These are phyloP conservation scores for Aureobasidium uvarum DNA, from an alignment of 2,329 filamentous ascomycete species.

Conservation along the genomic window DNA sequence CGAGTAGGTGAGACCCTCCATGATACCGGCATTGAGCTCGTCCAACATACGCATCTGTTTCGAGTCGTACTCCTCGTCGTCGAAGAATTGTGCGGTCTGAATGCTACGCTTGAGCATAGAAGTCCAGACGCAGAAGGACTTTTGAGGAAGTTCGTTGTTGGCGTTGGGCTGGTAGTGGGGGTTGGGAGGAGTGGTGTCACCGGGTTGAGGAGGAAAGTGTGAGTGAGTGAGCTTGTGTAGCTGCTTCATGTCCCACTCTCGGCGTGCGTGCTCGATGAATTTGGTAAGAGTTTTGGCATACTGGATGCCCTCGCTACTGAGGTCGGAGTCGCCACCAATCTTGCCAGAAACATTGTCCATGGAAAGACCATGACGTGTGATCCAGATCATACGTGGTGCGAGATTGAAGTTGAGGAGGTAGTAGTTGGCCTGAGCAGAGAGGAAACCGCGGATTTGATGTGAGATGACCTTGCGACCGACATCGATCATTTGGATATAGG, in stretches of 20 bases:
- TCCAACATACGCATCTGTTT: constrained; percentile 99
- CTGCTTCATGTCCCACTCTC: constrained; percentile 79
- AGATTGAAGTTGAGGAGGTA: constrained; percentile 97
- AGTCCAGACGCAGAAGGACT: constrained; percentile 87
- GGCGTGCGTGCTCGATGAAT: constrained; percentile 79
- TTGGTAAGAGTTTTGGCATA: constrained; percentile 77
- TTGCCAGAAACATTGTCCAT: constrained; percentile 81
- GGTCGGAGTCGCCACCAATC: constrained; percentile 83
- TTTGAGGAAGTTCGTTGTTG: constrained; percentile 39
- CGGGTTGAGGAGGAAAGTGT: constrained; percentile 84
- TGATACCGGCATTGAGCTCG: constrained; percentile 87
- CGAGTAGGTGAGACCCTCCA: constrained; percentile 92
- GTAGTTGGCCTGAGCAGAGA: constrained; percentile 87
- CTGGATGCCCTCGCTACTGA: constrained; percentile 74
- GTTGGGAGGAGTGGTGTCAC: constrained; percentile 92
- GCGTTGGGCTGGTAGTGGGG: constrained; percentile 67
- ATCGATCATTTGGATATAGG: constrained; percentile 97
- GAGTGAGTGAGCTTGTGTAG: constrained; percentile 71
- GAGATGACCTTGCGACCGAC: constrained; percentile 92
- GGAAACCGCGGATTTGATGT: constrained; percentile 85
- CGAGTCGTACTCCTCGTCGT: constrained; percentile 92
- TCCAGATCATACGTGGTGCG: constrained; percentile 94
- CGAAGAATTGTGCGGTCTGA: constrained; percentile 84
- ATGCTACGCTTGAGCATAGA: constrained; percentile 92
- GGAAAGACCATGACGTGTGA: constrained; percentile 92